These are phyloP conservation scores for Fagopyrum homotropicum DNA, from an alignment of 148 eudicot species.

Conservation along the genomic window DNA sequence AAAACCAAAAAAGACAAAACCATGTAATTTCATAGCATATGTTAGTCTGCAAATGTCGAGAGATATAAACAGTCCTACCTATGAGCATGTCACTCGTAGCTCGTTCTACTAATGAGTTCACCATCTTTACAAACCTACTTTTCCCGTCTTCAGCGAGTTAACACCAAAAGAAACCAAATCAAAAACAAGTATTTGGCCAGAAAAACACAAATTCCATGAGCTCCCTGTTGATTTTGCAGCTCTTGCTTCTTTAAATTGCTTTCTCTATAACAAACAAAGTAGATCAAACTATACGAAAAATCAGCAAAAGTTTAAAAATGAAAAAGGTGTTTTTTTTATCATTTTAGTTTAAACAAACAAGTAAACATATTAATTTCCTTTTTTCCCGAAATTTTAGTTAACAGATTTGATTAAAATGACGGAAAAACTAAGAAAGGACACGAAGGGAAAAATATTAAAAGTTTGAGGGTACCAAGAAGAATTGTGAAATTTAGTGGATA, in stretches of 20 bases:
- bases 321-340: too few species aligned
- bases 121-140: conserved; percentile 37
- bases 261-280: background rate
- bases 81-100: conserved; percentile 85
- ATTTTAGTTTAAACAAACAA: too few species aligned
- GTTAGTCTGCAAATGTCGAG: too few species aligned
- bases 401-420: too few species aligned
- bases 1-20: too few species aligned
- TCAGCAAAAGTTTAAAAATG: background rate
- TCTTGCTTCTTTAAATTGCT: background rate
- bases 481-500: too few species aligned
- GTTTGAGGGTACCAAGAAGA: too few species aligned
- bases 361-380: too few species aligned
- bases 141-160: background rate
- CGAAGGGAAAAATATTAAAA: too few species aligned
- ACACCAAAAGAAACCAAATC: background rate
- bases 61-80: conserved; percentile 18
- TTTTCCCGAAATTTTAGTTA: too few species aligned
- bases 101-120: conserved; percentile 78
- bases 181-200: background rate
- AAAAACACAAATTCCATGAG: conserved; percentile 5
- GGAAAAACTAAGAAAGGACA: too few species aligned
- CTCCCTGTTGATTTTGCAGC: background rate
- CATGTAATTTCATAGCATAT: too few species aligned
- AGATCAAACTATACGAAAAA: conserved; percentile 6